Conservation (phyloP, 176 grass and related monocot genomes). For the Cymbopogon citratus region DNA sequence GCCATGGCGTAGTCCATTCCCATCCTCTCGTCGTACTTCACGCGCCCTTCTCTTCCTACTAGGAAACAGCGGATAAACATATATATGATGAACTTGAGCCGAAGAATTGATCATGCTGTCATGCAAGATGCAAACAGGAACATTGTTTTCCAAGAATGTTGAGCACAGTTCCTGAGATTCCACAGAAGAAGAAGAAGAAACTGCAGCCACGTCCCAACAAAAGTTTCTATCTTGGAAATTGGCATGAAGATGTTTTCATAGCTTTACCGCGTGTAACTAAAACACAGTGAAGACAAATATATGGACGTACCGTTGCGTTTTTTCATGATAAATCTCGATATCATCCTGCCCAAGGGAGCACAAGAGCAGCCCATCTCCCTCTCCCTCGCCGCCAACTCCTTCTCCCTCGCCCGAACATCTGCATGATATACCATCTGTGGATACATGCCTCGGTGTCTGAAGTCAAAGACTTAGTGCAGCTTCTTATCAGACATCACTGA, state of each 20-base stretch:
- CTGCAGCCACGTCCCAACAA: too few relatives aligned
- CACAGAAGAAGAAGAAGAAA: too few relatives aligned
- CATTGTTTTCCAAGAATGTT: too few relatives aligned
- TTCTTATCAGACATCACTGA: neutral
- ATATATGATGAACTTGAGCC: neutral
- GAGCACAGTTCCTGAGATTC: too few relatives aligned
- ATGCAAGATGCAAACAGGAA: too few relatives aligned
- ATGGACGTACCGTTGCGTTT: slow-evolving; percentile 9
- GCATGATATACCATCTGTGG: neutral
- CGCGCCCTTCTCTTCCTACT: neutral
- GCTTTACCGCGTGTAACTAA: too few relatives aligned
- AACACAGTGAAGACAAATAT: too few relatives aligned
- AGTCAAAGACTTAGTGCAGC: neutral
- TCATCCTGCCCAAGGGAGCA: slow-evolving; percentile 20
- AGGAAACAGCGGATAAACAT: neutral
- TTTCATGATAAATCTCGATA: slow-evolving; percentile 11
- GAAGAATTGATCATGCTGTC: too few relatives aligned
- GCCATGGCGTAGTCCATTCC: slow-evolving; percentile 28
- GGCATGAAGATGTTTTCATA: neutral
- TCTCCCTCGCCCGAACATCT: slow-evolving; percentile 22
- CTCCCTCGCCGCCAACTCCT: neutral
- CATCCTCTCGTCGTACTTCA: slow-evolving; percentile 14
- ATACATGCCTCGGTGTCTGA: neutral
- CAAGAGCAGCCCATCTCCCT: slow-evolving; percentile 16
- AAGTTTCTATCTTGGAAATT: too few relatives aligned